These are phyloP conservation scores for Colletotrichum sansevieriae DNA, from an alignment of 2,329 filamentous ascomycete species.

Conservation along the genomic window DNA sequence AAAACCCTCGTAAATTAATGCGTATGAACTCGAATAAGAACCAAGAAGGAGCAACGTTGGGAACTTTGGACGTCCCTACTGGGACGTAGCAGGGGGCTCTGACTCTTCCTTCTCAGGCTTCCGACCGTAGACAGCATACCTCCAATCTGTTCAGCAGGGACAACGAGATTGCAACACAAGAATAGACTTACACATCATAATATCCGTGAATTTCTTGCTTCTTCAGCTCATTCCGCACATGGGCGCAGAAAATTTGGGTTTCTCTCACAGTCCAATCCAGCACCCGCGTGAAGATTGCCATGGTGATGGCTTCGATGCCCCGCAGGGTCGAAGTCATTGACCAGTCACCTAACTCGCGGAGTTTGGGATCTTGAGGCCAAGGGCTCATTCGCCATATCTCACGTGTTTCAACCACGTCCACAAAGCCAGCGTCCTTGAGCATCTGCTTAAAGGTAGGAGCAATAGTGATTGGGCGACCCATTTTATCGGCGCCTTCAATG, in stretches of 20 bases:
- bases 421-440: constrained; percentile 45
- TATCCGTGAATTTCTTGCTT: constrained; percentile 49
- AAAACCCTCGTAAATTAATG: no score
- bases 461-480: constrained; percentile 56
- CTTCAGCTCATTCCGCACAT: constrained; percentile 48
- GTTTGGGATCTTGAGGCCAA: constrained; percentile 49
- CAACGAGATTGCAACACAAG: not conserved
- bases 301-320: constrained; percentile 47
- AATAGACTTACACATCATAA: constrained; percentile 39
- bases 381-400: constrained; percentile 48
- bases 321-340: constrained; percentile 22
- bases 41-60: no score
- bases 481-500: constrained; percentile 49
- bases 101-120: no score
- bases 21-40: no score
- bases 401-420: constrained; percentile 47
- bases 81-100: no score
- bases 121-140: no score
- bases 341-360: constrained; percentile 52
- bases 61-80: no score
- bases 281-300: constrained; percentile 50
- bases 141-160: no score
- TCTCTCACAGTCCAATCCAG: constrained; percentile 49
- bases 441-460: constrained; percentile 48
- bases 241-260: constrained; percentile 46